Conservation (phyloP, 192 early-diverging fungal species). For the Coemansia sp. region DNA sequence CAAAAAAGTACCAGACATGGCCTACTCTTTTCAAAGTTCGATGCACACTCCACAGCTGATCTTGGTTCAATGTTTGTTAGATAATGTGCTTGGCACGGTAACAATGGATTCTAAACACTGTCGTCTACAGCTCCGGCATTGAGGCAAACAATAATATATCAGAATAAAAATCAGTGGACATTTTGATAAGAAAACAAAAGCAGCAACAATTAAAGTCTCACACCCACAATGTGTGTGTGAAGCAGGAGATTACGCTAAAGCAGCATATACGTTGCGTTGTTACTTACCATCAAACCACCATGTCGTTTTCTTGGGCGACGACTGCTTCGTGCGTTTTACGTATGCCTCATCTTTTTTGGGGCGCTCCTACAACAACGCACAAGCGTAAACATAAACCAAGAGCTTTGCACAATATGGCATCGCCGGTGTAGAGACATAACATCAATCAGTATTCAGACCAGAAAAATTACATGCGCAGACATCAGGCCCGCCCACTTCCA, state of each 20-base stretch:
- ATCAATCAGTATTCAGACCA: background rate
- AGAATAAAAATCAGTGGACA: background rate
- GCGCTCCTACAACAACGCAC: slow-evolving; percentile 15
- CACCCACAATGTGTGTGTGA: too few species aligned
- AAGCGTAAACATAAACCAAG: background rate
- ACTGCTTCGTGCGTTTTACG: slow-evolving; percentile 7
- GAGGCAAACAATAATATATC: background rate
- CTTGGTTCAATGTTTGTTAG: too few species aligned
- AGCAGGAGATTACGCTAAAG: too few species aligned
- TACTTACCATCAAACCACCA: slow-evolving; percentile 41
- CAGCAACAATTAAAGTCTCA: too few species aligned
- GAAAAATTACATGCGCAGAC: background rate
- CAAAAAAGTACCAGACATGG: too few species aligned
- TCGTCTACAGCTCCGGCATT: slow-evolving; percentile 22
- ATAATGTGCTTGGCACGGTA: background rate
- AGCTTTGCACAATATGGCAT: background rate
- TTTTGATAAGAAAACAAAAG: too few species aligned
- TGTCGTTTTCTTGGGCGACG: slow-evolving; percentile 31
- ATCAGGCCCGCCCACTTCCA: background rate
- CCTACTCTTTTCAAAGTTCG: too few species aligned
- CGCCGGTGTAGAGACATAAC: background rate
- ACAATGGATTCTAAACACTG: slow-evolving; percentile 15
- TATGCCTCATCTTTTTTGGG: slow-evolving; percentile 27
- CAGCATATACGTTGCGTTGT: background rate
- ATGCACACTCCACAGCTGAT: too few species aligned